These are phyloP conservation scores for Omphalotus guepiniiformis DNA, from an alignment of 768 basidiomycete species.

Conservation along the genomic window DNA sequence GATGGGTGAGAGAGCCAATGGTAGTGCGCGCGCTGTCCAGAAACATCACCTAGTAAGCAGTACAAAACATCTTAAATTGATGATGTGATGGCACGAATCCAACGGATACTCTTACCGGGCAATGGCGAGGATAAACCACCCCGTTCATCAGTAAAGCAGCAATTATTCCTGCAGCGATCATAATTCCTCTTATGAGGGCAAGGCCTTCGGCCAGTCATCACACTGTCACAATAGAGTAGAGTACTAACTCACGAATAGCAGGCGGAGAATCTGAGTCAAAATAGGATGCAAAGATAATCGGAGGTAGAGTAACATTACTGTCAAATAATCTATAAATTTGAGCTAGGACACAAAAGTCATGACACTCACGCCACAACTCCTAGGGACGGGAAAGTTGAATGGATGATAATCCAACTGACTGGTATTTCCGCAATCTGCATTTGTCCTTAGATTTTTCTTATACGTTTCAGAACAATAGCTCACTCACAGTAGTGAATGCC, in stretches of 20 bases:
- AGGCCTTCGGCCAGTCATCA: conserved; percentile 33
- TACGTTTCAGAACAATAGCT: neutral
- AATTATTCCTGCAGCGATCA: conserved; percentile 43
- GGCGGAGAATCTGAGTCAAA: conserved; percentile 23
- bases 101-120: conserved; percentile 28
- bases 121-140: conserved; percentile 42
- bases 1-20: conserved; percentile 33
- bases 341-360: neutral
- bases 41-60: conserved; percentile 32
- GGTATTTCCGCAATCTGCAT: conserved; percentile 38
- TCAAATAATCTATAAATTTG: conserved; percentile 17
- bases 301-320: conserved; percentile 33
- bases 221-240: no score
- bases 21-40: conserved; percentile 34
- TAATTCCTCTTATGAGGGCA: conserved; percentile 32
- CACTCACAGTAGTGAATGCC: conserved; percentile 32
- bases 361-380: conserved; percentile 39
- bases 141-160: conserved; percentile 41
- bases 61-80: neutral
- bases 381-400: conserved; percentile 33
- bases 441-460: neutral
- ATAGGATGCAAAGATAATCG: conserved; percentile 32
- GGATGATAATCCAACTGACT: conserved; percentile 40
- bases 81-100: neutral
- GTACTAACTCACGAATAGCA: conserved; percentile 21